Conservation (phyloP, 371 early-diverging fungal species). For the Parasitella parasitica region DNA sequence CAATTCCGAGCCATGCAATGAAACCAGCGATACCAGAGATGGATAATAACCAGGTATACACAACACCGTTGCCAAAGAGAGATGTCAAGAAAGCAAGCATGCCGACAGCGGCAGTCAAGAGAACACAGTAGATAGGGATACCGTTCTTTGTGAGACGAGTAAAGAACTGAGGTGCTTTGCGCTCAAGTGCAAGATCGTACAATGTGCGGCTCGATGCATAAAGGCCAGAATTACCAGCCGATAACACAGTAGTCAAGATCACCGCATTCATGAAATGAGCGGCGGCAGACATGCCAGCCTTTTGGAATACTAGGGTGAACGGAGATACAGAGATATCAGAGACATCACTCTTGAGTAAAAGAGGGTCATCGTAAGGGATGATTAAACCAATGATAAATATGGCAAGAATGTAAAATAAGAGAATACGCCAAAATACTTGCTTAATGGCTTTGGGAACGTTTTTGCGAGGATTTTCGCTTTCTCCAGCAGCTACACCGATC, state of each 20-base stretch:
- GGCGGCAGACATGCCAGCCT: conserved; percentile 49
- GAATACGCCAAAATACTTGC: conserved; percentile 54
- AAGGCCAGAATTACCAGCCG: conserved; percentile 70
- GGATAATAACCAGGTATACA: conserved; percentile 56
- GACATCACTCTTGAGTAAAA: conserved; percentile 48
- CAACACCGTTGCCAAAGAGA: conserved; percentile 47
- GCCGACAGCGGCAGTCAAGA: conserved; percentile 47
- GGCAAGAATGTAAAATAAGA: conserved; percentile 65
- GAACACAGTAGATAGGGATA: conserved; percentile 57
- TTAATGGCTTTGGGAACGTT: conserved; percentile 59
- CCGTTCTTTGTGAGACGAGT: conserved; percentile 48
- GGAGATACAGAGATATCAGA: conserved; percentile 61
- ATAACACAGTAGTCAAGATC: conserved; percentile 55
- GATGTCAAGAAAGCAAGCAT: conserved; percentile 59
- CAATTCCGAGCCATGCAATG: conserved; percentile 79
- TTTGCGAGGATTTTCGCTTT: conserved; percentile 70
- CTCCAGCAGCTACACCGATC: conserved; percentile 77
- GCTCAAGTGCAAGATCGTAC: conserved; percentile 60
- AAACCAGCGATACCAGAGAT: conserved; percentile 76
- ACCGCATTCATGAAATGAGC: conserved; percentile 49
- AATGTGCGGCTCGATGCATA: conserved; percentile 73
- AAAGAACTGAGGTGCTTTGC: conserved; percentile 56
- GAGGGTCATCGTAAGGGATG: conserved; percentile 61
- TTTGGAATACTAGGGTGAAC: conserved; percentile 65
- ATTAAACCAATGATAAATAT: conserved; percentile 70